Base-by-base conservation (phyloP, 371 early-diverging fungal species). In the Actinomortierella wolfii region DNA sequence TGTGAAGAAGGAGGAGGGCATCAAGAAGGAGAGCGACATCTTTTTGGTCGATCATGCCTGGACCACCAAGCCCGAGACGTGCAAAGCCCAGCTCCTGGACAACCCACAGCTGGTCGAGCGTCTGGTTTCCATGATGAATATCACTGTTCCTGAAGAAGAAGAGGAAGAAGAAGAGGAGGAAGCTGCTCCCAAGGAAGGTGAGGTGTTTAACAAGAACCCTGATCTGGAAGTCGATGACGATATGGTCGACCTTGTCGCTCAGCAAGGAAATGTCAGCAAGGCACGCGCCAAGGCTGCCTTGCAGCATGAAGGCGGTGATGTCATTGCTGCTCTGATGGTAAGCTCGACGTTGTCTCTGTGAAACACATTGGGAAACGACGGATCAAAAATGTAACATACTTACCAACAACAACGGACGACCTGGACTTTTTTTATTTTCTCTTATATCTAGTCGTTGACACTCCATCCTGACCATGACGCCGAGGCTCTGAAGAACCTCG, bases 21-120 rank as follows among this genome's bases (percentile, higher is more conserved):
- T 86, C 23, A 79, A 82, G 61, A 83, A 82, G 61, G 79, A 86
- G 41, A 84, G 87, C 44, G 79, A 87, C 23, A 86, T 90, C 48
- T 90, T 87, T 59, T 64, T 90, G 55, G 76, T 88, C 9, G 89
- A 89, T 56, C 89, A 89, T 60, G 88, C 88, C 23, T 90, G 90
- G 90, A 90, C 90, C 5, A 90, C 89, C 20, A 79, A 81, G 6
- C 79, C 85, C 0, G 86, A 84, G 42, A 80, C 69, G 21, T 87
- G 84, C 1, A 77, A 75, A 24, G 71, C 82, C 41, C 83, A 89
- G 54, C 77, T 90, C 11, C 53, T 63, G 20, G 67, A 76, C n/a
- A 80, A 81, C 15, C 82, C 79, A 0, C 77, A 76, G 8, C 62
- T 90, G 42, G 57, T 89, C 56, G 86, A 86, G 20, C 86, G 89